phyloP scores from a whole-genome alignment of 169 alveolate species.

The Plasmodium chabaudi region DNA sequence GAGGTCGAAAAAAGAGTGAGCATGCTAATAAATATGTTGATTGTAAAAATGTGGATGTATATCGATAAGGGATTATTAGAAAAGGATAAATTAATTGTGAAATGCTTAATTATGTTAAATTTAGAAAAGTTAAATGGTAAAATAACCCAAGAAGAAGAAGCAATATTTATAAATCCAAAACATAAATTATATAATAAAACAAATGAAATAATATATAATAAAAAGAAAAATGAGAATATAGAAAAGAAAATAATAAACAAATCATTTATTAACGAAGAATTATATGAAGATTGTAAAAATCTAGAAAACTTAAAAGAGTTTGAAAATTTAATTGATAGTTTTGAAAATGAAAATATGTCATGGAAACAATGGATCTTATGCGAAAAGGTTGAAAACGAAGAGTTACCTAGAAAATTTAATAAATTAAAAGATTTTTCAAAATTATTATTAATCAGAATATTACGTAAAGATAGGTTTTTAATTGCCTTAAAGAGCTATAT shows the following conservation, averaged over 20 bases:
- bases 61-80: conserved; percentile 95
- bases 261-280: conserved; percentile 66
- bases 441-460: conserved; percentile 93
- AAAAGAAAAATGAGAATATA: conserved; percentile 52
- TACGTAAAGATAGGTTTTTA: conserved; percentile 96
- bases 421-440: conserved; percentile 93
- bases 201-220: neutral
- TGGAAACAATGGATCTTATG: conserved; percentile 94
- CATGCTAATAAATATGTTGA: conserved; percentile 89
- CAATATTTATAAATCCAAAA: conserved; percentile 74
- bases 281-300: conserved; percentile 65
- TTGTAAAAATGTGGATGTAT: conserved; percentile 92
- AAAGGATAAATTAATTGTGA: conserved; percentile 94
- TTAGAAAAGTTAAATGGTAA: conserved; percentile 86
- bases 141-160: conserved; percentile 73
- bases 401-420: conserved; percentile 93
- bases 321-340: conserved; percentile 57
- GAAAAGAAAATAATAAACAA: conserved; percentile 84
- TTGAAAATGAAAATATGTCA: conserved; percentile 73
- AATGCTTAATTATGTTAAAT: conserved; percentile 92
- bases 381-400: conserved; percentile 96
- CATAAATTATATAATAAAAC: conserved; percentile 77
- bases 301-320: conserved; percentile 69
- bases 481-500: conserved; percentile 95
- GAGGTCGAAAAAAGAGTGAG: conserved; percentile 89